A percentile compares a stretch with the other conserved stretches of the same genome.
Conservation (phyloP, 768 basidiomycete species). For the Pleurotus djamor region DNA sequence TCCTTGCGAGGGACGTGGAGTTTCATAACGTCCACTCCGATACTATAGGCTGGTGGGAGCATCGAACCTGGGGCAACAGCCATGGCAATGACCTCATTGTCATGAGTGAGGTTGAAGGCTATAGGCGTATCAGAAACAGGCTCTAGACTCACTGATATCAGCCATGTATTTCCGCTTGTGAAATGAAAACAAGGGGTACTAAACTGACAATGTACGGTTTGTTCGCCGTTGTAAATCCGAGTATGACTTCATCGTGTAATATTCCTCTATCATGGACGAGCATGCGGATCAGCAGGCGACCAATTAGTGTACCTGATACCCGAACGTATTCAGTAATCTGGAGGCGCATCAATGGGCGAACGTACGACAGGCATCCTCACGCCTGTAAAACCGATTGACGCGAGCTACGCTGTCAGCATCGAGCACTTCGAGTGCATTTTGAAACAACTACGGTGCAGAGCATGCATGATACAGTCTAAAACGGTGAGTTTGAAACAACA, state of each 20-base stretch:
- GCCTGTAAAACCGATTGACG: conserved; percentile 65
- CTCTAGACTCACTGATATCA: neutral
- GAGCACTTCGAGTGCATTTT: conserved; percentile 52
- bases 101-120: conserved; percentile 82
- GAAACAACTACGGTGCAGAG: conserved; percentile 52
- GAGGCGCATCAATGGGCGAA: conserved; percentile 1
- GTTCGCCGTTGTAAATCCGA: conserved; percentile 57
- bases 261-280: conserved; percentile 61
- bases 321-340: neutral
- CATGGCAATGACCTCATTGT: conserved; percentile 71
- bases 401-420: conserved; percentile 54
- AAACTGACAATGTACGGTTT: conserved; percentile 76
- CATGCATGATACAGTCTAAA: conserved; percentile 9
- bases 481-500: neutral
- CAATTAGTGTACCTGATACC: conserved; percentile 67
- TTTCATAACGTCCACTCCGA: conserved; percentile 86
- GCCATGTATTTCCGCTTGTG: no score
- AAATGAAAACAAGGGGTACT: neutral
- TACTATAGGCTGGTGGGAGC: conserved; percentile 49
- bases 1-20: conserved; percentile 59
- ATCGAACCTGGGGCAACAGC: conserved; percentile 45
- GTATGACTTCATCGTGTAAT: conserved; percentile 39
- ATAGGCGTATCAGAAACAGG: conserved; percentile 50
- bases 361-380: conserved; percentile 77
- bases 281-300: conserved; percentile 68